Evolutionary conservation across 2,329 filamentous ascomycete species (phyloP), one percentile per base, ranked within the genome.

Genomic region (Tolypocladium ovalisporum): DNA sequence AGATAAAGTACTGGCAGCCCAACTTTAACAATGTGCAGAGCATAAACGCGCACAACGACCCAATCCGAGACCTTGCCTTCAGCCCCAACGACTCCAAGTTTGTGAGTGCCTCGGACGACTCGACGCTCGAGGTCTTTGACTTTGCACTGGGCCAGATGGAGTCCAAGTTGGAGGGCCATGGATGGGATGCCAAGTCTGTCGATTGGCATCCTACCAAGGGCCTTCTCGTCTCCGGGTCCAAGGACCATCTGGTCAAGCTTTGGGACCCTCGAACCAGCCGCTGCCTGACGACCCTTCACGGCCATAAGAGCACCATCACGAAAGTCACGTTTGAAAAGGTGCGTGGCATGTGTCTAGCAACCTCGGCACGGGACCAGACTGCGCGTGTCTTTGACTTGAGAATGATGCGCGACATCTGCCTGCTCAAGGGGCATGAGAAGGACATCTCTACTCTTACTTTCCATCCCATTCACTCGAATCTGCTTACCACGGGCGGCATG

Each of bases 11-110:
- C 75, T 97, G 93, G 90, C 91, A 97, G 71, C 90, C 93, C 36
- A 99, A 97, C 71, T 97, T 99, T 76, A 97, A 99, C 79, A 97
- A 97, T 67, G 91, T 97, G 59, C 90, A 97, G 72, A 92, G 90
- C 56, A 90, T 99, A 56, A 86, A 92, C 68, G 94, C 91, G 8
- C 94, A 97, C 69, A 84, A 84, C 54, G 91, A 97, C 68, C 88
- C 93, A 6, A 89, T 99, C 60, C 81, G 94, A 65, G 94, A 97
- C 66, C 78, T 99, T 42, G 88, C 93, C 10, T 97, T 97, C 72
- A 90, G 91, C 59, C 94, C 94, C 1, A 96, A 88, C 61, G 94
- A 99, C 72, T 82, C 88, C 60, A 97, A 97, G 70, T 99, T 99
- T 65, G 89, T 97, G 62, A 97, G 93, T 1, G 93, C 93, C 29